These are phyloP conservation scores for Panellus pusillus DNA, from an alignment of 768 basidiomycete species.

Conservation along the genomic window DNA sequence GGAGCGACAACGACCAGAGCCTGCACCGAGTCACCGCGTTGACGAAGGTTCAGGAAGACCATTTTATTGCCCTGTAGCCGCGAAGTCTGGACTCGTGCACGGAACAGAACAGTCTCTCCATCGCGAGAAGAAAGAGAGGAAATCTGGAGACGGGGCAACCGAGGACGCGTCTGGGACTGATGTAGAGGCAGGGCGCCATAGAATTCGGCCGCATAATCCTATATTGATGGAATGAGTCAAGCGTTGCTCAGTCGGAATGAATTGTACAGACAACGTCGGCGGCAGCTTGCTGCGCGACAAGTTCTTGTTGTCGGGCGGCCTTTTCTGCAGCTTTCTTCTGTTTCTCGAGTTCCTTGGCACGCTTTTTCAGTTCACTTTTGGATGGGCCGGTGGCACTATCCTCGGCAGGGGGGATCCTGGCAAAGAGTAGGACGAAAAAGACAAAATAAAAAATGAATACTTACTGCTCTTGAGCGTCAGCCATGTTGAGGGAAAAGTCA, in stretches of 20 bases:
- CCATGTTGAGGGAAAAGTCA: slow-evolving; percentile 8
- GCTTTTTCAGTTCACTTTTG: slow-evolving; percentile 90
- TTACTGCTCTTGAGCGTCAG: slow-evolving; percentile 16
- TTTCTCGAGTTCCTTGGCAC: slow-evolving; percentile 88
- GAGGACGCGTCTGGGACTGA: slow-evolving; percentile 81
- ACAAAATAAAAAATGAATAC: neutral
- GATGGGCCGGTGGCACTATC: slow-evolving; percentile 53
- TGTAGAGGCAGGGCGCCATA: slow-evolving; percentile 90
- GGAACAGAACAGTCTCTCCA: slow-evolving; percentile 76
- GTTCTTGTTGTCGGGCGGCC: slow-evolving; percentile 75
- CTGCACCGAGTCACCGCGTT: slow-evolving; percentile 84
- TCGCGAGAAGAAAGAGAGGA: slow-evolving; percentile 60
- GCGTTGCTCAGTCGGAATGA: slow-evolving; percentile 3
- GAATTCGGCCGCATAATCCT: slow-evolving; percentile 78
- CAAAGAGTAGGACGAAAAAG: neutral
- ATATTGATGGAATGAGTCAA: slow-evolving; percentile 7
- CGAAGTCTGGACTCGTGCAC: slow-evolving; percentile 88
- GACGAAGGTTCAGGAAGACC: slow-evolving; percentile 91
- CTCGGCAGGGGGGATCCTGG: slow-evolving; percentile 24
- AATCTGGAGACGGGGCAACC: slow-evolving; percentile 64
- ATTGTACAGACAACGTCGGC: slow-evolving; percentile 55
- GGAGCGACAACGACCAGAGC: slow-evolving; percentile 73
- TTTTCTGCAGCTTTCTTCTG: slow-evolving; percentile 86
- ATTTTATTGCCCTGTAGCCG: slow-evolving; percentile 94
- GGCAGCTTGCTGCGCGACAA: slow-evolving; percentile 64